Evolutionary conservation across 1,284 basidiomycete species (phyloP).

Genomic region (Ceratobasidium sp.): DNA sequence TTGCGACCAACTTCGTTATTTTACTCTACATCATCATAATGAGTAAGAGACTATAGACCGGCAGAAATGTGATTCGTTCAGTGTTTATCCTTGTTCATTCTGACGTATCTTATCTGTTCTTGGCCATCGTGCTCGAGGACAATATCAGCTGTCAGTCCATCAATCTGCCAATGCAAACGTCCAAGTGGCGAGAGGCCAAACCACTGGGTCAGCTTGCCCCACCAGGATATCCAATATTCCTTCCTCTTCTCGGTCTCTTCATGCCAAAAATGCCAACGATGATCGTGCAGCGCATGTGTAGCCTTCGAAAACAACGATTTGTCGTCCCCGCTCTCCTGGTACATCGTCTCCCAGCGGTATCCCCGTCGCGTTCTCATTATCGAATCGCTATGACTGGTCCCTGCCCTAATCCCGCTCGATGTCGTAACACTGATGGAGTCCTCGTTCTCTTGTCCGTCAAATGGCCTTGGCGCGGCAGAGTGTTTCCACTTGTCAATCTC

Average conservation of each 20-base stretch:
- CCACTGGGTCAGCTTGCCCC: constrained; percentile 73
- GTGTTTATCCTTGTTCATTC: constrained; percentile 56
- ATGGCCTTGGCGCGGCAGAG: constrained; percentile 63
- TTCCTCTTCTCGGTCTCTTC: constrained; percentile 55
- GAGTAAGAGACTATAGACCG: no score
- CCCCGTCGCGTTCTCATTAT: constrained; percentile 70
- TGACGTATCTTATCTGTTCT: neutral
- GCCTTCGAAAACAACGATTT: constrained; percentile 62
- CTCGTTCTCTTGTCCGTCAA: neutral
- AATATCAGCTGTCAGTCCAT: constrained; percentile 72
- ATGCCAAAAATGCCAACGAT: constrained; percentile 40
- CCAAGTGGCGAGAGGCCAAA: constrained; percentile 74
- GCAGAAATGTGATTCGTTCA: constrained; percentile 73
- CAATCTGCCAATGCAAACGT: constrained; percentile 65
- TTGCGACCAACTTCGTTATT: no score
- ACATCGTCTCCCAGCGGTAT: constrained; percentile 60
- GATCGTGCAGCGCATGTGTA: constrained; percentile 68
- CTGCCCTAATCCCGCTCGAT: constrained; percentile 70
- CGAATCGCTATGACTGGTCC: constrained; percentile 76
- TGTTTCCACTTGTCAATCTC: constrained; percentile 69
- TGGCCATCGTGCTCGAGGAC: neutral
- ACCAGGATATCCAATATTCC: constrained; percentile 57
- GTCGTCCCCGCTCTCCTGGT: neutral
- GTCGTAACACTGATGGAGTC: neutral
- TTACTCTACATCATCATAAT: no score